A percentile compares a stretch with the other conserved stretches of the same genome.
Conservation (phyloP, 176 grass and related monocot genomes). For the Oryza australiensis region DNA sequence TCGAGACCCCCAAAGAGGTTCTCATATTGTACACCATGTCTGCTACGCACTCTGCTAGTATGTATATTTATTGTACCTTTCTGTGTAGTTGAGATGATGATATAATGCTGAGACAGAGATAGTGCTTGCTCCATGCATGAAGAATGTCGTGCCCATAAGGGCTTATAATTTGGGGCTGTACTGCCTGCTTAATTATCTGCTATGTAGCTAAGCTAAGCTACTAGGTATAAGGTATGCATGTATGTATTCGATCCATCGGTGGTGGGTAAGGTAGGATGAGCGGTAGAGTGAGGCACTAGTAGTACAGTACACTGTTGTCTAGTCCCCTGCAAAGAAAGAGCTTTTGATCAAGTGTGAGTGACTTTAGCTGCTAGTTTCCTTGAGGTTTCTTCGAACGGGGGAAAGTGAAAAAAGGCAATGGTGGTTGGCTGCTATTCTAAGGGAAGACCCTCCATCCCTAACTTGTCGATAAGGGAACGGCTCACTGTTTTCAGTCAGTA, state of each 20-base stretch:
- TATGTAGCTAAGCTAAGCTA: background rate
- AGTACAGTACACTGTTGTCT: background rate
- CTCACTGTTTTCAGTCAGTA: too few relatives aligned
- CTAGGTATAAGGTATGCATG: background rate
- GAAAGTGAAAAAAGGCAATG: background rate
- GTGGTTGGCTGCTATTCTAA: background rate
- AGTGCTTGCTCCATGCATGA: background rate
- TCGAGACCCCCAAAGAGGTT: too few relatives aligned
- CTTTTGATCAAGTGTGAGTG: background rate
- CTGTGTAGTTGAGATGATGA: background rate
- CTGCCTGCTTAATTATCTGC: background rate
- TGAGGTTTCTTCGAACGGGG: slow-evolving; percentile 19
- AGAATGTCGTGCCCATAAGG: background rate
- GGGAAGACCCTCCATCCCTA: background rate
- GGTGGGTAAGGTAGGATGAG: background rate
- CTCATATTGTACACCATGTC: background rate
- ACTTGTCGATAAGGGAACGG: background rate
- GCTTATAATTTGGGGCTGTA: background rate
- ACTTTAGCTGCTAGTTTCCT: background rate
- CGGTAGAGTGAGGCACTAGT: background rate
- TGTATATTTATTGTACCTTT: background rate
- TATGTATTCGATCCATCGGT: background rate
- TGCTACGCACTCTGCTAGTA: too few relatives aligned
- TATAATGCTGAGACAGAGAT: background rate
- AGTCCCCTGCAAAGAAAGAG: background rate